Evolutionary conservation across 2,329 filamentous ascomycete genomes (phyloP).

Genomic region (Zalaria obscura): DNA sequence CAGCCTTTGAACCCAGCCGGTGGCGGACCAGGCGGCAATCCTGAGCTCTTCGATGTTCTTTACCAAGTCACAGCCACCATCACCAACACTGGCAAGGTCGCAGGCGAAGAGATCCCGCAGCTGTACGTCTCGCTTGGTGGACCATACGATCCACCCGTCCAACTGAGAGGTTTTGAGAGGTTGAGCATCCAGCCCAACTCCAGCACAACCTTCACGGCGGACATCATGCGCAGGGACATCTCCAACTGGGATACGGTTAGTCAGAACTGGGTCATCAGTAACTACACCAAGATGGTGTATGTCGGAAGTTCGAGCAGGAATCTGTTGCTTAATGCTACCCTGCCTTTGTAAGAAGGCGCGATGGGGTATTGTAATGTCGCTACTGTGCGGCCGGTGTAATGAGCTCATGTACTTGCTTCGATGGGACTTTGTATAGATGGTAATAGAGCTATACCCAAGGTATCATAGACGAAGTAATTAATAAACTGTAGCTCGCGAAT

Average conservation of each 20-base stretch:
- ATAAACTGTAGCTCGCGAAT: no score
- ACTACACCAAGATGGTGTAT: constrained; percentile 41
- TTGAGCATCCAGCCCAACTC: constrained; percentile 54
- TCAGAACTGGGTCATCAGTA: constrained; percentile 67
- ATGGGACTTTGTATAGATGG: no score
- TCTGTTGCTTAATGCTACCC: constrained; percentile 27
- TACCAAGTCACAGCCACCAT: constrained; percentile 53
- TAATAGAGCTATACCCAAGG: no score
- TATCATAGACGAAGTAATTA: no score
- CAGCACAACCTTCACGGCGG: constrained; percentile 47
- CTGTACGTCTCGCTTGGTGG: constrained; percentile 68
- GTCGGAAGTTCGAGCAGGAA: constrained; percentile 45
- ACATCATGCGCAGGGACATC: constrained; percentile 62
- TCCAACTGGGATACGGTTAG: constrained; percentile 65
- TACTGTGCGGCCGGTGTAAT: no score
- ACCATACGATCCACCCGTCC: constrained; percentile 45
- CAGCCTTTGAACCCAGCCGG: constrained; percentile 47
- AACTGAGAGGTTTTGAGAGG: constrained; percentile 67
- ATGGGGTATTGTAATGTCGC: no score
- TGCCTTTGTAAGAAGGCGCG: constrained; percentile 2
- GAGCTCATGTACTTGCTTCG: no score
- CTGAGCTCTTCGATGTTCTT: constrained; percentile 50
- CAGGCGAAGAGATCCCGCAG: constrained; percentile 57
- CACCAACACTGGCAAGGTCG: constrained; percentile 50
- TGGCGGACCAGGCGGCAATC: constrained; percentile 47